A percentile compares a stretch with the other conserved stretches of the same genome.
Evolutionary conservation across 2,329 filamentous ascomycete species (phyloP).

Genomic region (Penicillium expansum): DNA sequence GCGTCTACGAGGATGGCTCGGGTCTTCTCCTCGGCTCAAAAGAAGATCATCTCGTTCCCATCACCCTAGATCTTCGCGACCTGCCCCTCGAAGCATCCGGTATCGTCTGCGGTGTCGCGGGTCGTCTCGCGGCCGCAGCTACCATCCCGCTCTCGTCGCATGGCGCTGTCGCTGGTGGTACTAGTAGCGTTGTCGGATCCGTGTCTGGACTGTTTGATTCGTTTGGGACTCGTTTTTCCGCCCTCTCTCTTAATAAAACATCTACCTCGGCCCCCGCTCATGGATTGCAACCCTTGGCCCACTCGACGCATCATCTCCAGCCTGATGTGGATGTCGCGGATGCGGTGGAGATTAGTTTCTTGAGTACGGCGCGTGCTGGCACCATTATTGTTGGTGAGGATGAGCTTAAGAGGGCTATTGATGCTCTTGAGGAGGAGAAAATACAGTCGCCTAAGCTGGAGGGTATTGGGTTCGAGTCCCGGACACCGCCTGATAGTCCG

Average conservation of each 20-base stretch:
- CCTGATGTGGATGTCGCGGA: slow-evolving; percentile 32
- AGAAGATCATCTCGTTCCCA: slow-evolving; percentile 69
- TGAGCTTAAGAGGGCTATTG: slow-evolving; percentile 70
- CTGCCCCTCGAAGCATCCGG: slow-evolving; percentile 86
- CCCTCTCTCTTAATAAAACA: slow-evolving; percentile 1
- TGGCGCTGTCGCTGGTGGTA: slow-evolving; percentile 12
- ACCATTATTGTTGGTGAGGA: slow-evolving; percentile 80
- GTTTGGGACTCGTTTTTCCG: slow-evolving; percentile 13
- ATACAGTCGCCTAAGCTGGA: background rate
- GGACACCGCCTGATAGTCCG: background rate
- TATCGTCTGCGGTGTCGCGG: slow-evolving; percentile 91
- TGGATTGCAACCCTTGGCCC: background rate
- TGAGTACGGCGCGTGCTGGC: slow-evolving; percentile 83
- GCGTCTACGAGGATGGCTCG: slow-evolving; percentile 42
- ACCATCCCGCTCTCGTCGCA: slow-evolving; percentile 26
- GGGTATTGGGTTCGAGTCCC: background rate
- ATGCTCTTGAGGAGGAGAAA: slow-evolving; percentile 54
- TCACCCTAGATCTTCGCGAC: slow-evolving; percentile 79
- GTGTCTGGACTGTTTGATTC: slow-evolving; percentile 18
- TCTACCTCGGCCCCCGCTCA: background rate
- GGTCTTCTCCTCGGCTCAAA: slow-evolving; percentile 74
- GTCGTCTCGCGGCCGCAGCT: slow-evolving; percentile 73
- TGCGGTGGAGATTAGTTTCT: slow-evolving; percentile 76
- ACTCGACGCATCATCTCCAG: slow-evolving; percentile 3
- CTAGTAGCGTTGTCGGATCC: slow-evolving; percentile 19